Evolutionary conservation across 2,329 filamentous ascomycete species (phyloP), one percentile per base, ranked within the genome.

Genomic region (Monilinia fructigena): DNA sequence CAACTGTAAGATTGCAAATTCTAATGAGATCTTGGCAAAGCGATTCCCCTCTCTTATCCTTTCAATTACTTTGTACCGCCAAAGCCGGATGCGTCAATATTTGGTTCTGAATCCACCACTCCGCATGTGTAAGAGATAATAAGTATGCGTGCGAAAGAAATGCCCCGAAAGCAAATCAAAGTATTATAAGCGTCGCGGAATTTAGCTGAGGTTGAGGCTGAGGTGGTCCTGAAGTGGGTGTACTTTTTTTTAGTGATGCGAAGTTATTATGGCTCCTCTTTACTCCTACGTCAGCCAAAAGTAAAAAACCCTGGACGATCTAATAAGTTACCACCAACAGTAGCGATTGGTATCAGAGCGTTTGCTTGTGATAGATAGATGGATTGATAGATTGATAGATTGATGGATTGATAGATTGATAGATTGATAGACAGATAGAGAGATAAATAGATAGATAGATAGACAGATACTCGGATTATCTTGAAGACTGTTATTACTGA

Each of bases 1-100:
- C 12, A 10, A 20, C 55, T 23, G 8, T 38, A 53, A 55, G 56
- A 54, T 58, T 67, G 67, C 42, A 47, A 58, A 72, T 65, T 64
- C 63, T 65, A 61, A 54, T 60, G 35, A 48, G 55, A 47, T 50
- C 58, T 61, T 52, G 58, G 58, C 45, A 31, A 14, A 20, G 45
- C 28, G 58, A 48, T 26, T 60, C 38, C 50, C 58, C 58, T 64
- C 38, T 65, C n/a, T 65, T 18, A 31, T 48, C 11, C 55, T 63
- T 65, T 55, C 23, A 53, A 40, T 47, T 60, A 23, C 53, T 50
- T 4, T 59, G 23, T 65, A 4, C 35, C 48, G 48, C 56, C 35
- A 62, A 66, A 54, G 40, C 56, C 55, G 64, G 47, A 53, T 62
- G 38, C 62, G 62, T 66, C 40, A 35, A 52, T 10, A 62, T 4